phyloP scores from a whole-genome alignment of 2,329 filamentous ascomycete genomes.

The Pezicula radicicola region DNA sequence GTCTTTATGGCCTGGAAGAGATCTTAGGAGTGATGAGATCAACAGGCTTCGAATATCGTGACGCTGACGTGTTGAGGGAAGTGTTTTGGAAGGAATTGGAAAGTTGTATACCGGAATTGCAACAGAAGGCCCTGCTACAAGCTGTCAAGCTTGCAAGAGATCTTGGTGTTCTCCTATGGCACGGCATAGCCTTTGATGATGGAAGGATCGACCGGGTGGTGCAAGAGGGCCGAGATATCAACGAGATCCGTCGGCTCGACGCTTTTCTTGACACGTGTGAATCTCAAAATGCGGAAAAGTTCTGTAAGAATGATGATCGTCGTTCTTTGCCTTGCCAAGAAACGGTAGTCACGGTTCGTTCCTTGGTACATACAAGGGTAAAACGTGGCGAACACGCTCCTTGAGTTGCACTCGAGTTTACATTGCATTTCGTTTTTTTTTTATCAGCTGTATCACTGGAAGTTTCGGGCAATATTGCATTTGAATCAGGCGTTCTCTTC shows the following conservation, averaged over 20 bases:
- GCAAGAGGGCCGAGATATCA: slow-evolving; percentile 43
- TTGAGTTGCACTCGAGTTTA: too few species aligned
- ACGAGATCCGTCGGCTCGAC: slow-evolving; percentile 51
- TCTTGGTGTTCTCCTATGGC: slow-evolving; percentile 59
- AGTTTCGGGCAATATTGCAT: too few species aligned
- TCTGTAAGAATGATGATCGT: too few species aligned
- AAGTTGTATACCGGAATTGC: slow-evolving; percentile 30
- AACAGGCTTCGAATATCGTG: slow-evolving; percentile 38
- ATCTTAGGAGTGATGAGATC: slow-evolving; percentile 46
- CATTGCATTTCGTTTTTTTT: too few species aligned
- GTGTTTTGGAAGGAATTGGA: slow-evolving; percentile 47
- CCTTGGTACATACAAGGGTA: too few species aligned
- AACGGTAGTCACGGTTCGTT: too few species aligned
- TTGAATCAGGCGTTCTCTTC: too few species aligned
- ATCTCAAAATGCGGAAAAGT: too few species aligned
- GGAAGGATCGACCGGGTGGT: slow-evolving; percentile 57
- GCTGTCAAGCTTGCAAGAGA: slow-evolving; percentile 42
- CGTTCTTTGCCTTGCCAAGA: too few species aligned
- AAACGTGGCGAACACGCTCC: too few species aligned
- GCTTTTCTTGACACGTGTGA: slow-evolving; percentile 16
- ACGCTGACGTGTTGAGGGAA: slow-evolving; percentile 38
- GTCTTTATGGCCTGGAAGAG: slow-evolving; percentile 59
- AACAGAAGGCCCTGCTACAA: slow-evolving; percentile 20
- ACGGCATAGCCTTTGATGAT: slow-evolving; percentile 61
- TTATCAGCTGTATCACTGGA: too few species aligned